These are phyloP conservation scores for Xerocomus brunneocitrinus DNA, from an alignment of 768 basidiomycete genomes.

Conservation along the genomic window DNA sequence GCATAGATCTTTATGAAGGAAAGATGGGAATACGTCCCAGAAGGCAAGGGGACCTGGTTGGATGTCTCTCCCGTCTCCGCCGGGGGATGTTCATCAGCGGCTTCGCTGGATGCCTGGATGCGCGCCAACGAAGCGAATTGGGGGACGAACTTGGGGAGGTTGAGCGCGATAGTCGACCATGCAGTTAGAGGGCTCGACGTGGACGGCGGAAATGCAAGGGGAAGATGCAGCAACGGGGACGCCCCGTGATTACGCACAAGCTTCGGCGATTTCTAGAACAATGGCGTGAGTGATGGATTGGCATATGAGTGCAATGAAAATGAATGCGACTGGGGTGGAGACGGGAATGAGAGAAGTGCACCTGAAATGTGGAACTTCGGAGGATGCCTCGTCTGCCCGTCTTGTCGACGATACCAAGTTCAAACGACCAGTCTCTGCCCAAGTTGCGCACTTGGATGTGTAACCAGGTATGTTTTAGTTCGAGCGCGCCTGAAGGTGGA, in stretches of 20 bases:
- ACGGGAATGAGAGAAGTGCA: conserved; percentile 25
- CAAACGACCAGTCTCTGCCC: conserved; percentile 67
- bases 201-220: conserved; percentile 55
- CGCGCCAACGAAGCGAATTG: conserved; percentile 54
- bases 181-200: conserved; percentile 58
- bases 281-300: conserved; percentile 9
- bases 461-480: conserved; percentile 67
- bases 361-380: conserved; percentile 80
- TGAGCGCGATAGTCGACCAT: conserved; percentile 63
- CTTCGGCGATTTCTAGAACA: conserved; percentile 48
- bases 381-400: conserved; percentile 54
- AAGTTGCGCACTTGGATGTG: conserved; percentile 71
- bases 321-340: background rate
- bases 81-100: conserved; percentile 18
- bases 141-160: conserved; percentile 55
- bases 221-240: conserved; percentile 66
- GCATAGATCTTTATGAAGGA: conserved; percentile 75
- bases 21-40: conserved; percentile 57
- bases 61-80: conserved; percentile 18
- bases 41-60: conserved; percentile 36
- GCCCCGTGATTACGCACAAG: conserved; percentile 38
- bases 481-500: conserved; percentile 48
- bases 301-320: background rate
- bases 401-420: conserved; percentile 69
- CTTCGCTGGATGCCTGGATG: conserved; percentile 18